phyloP scores from a whole-genome alignment of 2,329 filamentous ascomycete genomes.

The Aspergillaceae sp. region DNA sequence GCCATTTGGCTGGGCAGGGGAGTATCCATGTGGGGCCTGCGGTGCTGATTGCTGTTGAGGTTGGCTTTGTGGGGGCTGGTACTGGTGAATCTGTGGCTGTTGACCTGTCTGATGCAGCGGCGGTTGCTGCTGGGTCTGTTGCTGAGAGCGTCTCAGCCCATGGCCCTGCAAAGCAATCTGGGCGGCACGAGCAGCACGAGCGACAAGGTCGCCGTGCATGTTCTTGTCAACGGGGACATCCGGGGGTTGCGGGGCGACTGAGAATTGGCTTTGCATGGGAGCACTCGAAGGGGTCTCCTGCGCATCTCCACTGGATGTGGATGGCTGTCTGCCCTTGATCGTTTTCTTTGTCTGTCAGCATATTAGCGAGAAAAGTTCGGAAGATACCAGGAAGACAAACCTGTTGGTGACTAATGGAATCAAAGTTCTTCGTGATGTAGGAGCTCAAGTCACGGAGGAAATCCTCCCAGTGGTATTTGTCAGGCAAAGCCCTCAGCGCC shows the following conservation, averaged over 20 bases:
- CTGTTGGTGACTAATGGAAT: constrained; percentile 42
- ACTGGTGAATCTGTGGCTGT: constrained; percentile 10
- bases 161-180: constrained; percentile 41
- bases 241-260: constrained; percentile 30
- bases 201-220: constrained; percentile 39
- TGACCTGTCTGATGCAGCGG: constrained; percentile 19
- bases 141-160: constrained; percentile 28
- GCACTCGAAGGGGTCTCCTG: constrained; percentile 26
- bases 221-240: constrained; percentile 34
- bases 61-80: constrained; percentile 12
- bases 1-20: constrained; percentile 22
- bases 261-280: constrained; percentile 36
- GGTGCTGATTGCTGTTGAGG: constrained; percentile 15
- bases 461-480: constrained; percentile 56
- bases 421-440: constrained; percentile 52
- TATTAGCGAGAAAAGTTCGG: constrained; percentile 11
- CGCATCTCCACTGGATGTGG: constrained; percentile 28
- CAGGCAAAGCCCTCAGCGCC: constrained; percentile 42
- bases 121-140: constrained; percentile 25
- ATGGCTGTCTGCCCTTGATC: constrained; percentile 30
- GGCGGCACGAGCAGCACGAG: constrained; percentile 40
- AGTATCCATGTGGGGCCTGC: constrained; percentile 28
- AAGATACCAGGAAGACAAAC: constrained; percentile 20
- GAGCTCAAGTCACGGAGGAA: constrained; percentile 52
- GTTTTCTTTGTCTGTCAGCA: constrained; percentile 28